phyloP scores from a whole-genome alignment of 768 basidiomycete species.

The Dictyophora rubrovolvata region DNA sequence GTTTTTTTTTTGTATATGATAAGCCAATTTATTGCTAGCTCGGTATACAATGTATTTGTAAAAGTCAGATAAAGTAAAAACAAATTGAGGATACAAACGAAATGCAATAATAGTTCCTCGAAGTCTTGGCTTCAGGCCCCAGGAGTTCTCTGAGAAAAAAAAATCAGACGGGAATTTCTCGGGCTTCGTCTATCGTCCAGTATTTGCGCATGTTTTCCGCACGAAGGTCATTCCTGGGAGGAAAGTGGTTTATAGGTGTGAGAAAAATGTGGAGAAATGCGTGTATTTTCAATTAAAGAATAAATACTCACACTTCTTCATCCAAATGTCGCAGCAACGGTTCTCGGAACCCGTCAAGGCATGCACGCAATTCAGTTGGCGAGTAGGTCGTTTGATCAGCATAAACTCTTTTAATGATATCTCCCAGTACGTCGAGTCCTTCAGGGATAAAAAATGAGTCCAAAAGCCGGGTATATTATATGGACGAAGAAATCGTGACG shows the following conservation, averaged over 20 bases:
- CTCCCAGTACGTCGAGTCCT: slow-evolving; percentile 37
- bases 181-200: slow-evolving; percentile 38
- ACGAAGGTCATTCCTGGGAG: slow-evolving; percentile 37
- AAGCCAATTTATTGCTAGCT: not conserved
- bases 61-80: not conserved
- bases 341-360: slow-evolving; percentile 34
- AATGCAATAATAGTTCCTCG: too few relatives aligned
- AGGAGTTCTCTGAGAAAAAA: too few relatives aligned
- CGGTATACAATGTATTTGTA: not conserved
- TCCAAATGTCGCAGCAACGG: slow-evolving; percentile 21
- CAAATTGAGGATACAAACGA: too few relatives aligned
- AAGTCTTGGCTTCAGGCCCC: too few relatives aligned
- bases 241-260: not conserved
- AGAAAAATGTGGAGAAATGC: not conserved
- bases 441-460: not conserved
- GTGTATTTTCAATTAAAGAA: not conserved
- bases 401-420: slow-evolving; percentile 32
- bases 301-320: slow-evolving; percentile 32
- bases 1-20: not conserved
- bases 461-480: not conserved
- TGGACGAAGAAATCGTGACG: not conserved
- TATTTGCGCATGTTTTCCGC: slow-evolving; percentile 45
- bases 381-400: slow-evolving; percentile 37
- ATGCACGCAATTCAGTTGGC: slow-evolving; percentile 37
- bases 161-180: slow-evolving; percentile 21